Percentiles rank a stretch among this genome's conserved stretches.
These are phyloP conservation scores for Fusarium humuli DNA, from an alignment of 2,329 filamentous ascomycete species.

Conservation along the genomic window DNA sequence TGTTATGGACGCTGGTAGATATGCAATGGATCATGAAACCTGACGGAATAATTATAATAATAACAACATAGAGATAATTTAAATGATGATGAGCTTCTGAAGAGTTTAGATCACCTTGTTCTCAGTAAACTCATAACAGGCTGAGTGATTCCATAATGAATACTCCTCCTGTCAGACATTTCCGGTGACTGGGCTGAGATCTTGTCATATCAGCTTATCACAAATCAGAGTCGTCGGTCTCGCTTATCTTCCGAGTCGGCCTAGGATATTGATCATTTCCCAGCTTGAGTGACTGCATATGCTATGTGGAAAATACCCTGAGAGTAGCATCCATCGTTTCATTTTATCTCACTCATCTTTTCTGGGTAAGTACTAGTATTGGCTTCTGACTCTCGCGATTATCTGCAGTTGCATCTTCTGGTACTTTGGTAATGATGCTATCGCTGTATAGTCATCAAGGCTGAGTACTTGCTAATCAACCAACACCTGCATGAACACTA, in stretches of 20 bases:
- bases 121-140: fast-evolving
- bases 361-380: neutral
- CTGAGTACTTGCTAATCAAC: neutral
- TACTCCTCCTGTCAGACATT: neutral
- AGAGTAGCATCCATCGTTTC: neutral
- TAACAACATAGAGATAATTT: too few relatives aligned
- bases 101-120: neutral
- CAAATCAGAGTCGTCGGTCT: constrained; percentile 10
- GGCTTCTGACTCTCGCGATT: neutral
- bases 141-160: neutral
- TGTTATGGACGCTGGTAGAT: too few relatives aligned
- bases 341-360: neutral
- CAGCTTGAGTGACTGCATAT: neutral
- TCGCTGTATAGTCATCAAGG: neutral
- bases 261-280: neutral
- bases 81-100: too few relatives aligned
- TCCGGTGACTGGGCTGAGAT: neutral
- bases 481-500: neutral
- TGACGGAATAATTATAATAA: neutral
- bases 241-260: constrained; percentile 16
- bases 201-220: constrained; percentile 12
- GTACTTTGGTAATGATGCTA: neutral
- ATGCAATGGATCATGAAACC: neutral
- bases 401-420: neutral
- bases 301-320: neutral